Evolutionary conservation across 2,329 filamentous ascomycete species (phyloP).

Genomic region (Xylaria sp.): DNA sequence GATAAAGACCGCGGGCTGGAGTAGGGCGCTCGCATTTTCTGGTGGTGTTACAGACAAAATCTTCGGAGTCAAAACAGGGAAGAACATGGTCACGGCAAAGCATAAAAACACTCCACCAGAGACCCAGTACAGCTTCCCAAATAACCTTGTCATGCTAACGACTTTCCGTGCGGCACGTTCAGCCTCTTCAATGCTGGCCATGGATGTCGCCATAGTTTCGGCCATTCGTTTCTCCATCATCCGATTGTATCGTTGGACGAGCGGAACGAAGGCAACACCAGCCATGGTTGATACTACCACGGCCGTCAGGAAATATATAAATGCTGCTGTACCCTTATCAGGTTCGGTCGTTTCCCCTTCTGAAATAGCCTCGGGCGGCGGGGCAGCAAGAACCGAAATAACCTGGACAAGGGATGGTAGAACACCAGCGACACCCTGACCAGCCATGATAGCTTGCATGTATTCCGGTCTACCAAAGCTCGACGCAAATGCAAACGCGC

Average conservation of each 20-base stretch:
- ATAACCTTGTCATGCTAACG: slow-evolving; percentile 69
- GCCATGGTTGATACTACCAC: slow-evolving; percentile 77
- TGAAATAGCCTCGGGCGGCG: slow-evolving; percentile 50
- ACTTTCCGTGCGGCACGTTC: slow-evolving; percentile 62
- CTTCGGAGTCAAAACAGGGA: slow-evolving; percentile 87
- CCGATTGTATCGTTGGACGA: slow-evolving; percentile 69
- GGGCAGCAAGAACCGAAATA: slow-evolving; percentile 76
- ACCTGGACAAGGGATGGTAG: slow-evolving; percentile 87
- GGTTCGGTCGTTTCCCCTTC: slow-evolving; percentile 42
- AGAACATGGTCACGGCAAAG: slow-evolving; percentile 91
- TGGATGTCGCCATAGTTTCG: slow-evolving; percentile 60
- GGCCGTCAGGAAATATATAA: slow-evolving; percentile 91
- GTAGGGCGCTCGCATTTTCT: slow-evolving; percentile 63
- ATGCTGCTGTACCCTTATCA: slow-evolving; percentile 72
- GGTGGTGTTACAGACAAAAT: slow-evolving; percentile 60
- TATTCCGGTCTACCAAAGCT: slow-evolving; percentile 88
- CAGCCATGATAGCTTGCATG: slow-evolving; percentile 95
- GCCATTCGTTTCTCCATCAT: slow-evolving; percentile 61
- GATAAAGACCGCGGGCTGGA: slow-evolving; percentile 82
- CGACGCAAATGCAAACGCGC: slow-evolving; percentile 89
- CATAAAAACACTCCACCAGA: slow-evolving; percentile 80
- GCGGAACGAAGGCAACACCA: slow-evolving; percentile 77
- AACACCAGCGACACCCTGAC: slow-evolving; percentile 91
- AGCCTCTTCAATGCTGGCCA: slow-evolving; percentile 62
- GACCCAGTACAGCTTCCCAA: slow-evolving; percentile 82